Percentiles rank a stretch among this genome's conserved stretches.
Conservation (phyloP, 345 rosid species). For the Acer saccharum region DNA sequence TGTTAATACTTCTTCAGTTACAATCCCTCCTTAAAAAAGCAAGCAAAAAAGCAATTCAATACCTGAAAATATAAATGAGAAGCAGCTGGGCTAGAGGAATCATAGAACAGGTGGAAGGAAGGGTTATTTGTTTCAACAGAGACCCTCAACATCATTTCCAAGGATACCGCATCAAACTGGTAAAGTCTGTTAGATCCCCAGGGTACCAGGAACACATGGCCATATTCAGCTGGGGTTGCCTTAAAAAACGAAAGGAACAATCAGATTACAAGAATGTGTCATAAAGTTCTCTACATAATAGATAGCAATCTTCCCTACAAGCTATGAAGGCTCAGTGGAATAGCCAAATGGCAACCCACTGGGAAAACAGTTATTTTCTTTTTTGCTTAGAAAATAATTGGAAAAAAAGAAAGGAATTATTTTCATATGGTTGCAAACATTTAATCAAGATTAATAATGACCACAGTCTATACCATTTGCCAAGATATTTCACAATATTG, state of each 20-base stretch:
- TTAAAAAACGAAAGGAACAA: constrained; percentile 16
- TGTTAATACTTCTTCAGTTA: too few relatives aligned
- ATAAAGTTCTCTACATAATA: not conserved
- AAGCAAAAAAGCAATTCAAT: not conserved
- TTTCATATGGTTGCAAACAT: not conserved
- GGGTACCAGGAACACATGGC: constrained; percentile 41
- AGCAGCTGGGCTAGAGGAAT: constrained; percentile 21
- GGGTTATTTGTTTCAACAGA: constrained; percentile 35
- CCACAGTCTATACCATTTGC: not conserved
- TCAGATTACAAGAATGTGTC: constrained; percentile 10
- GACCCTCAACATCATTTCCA: constrained; percentile 31
- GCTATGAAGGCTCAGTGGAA: not conserved
- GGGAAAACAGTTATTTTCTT: not conserved
- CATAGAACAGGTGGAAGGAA: constrained; percentile 33
- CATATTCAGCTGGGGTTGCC: constrained; percentile 40
- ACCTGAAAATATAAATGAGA: constrained; percentile 36
- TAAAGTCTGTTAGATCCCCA: constrained; percentile 21
- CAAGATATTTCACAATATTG: not conserved
- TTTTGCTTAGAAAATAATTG: not conserved
- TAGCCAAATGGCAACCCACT: constrained; percentile 9
- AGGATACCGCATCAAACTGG: constrained; percentile 27
- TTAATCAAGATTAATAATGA: not conserved
- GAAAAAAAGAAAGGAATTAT: not conserved
- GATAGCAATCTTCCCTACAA: not conserved
- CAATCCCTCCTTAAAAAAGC: too few relatives aligned